Base-by-base conservation (phyloP, 2,329 filamentous ascomycete species). In the Fusarium miscanthi region DNA sequence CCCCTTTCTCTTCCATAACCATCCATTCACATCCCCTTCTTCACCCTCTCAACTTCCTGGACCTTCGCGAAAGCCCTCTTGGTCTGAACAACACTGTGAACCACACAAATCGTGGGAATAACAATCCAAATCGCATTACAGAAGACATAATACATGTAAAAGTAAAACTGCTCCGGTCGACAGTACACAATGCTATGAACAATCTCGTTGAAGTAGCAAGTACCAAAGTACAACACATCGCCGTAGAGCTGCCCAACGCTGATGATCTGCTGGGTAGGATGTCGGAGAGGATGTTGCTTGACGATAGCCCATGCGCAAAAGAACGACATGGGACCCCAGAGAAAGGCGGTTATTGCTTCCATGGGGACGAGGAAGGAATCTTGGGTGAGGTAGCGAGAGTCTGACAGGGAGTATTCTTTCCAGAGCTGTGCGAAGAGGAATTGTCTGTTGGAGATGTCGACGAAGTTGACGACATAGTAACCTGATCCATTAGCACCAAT, bases 361-460 rank as follows among this genome's bases (percentile, higher is more conserved):
- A 89, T 88, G 73, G 83, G 84, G n/a, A 88, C 81, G n/a, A 87
- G 79, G 71, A 89, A 88, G 25, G 85, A 76, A 74, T 89, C 86
- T 19, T 81, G 82, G 3, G 84, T 87, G 48, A 89, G 80, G 76
- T 89, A 89, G 70, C 87, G 85, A 6, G 86, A 88, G 77, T 89
- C 87, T 13, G 86, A 87, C 40, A 88, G 82, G 6, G 87, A 83
- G 79, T 89, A 89, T 73, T 89, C 87, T 75, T 88, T 89, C 87
- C 87, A 89, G 3, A 88, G 80, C 77, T 89, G 86, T 35, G 84
- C 87, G 51, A 89, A 85, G 38, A 88, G 73, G 73, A 84, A 79
- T 33, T 77, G 77, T 38, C 77, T 78, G 40, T 80, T 74, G 38
- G 82, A 82, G 74, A 89, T 84, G 65, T 78, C 66, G 57, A 77